Conservation (phyloP, 352 stramenopile species). For the Phytopythium ostracodes region DNA sequence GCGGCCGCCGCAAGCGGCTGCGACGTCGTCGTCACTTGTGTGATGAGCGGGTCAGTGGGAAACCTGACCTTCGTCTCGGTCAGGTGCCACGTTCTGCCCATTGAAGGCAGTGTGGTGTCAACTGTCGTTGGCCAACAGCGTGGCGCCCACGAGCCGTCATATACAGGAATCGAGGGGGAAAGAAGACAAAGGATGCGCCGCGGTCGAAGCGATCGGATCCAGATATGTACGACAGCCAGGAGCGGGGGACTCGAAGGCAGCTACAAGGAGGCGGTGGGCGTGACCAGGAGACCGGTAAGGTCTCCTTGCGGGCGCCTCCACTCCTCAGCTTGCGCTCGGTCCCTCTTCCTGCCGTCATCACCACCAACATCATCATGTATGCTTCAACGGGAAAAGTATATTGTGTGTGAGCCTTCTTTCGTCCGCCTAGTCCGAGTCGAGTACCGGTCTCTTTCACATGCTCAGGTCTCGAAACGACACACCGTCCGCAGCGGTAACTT, state of each 20-base stretch:
- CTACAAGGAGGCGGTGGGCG: neutral
- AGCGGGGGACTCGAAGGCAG: neutral
- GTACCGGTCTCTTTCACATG: neutral
- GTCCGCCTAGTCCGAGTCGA: neutral
- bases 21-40: slow-evolving; percentile 57
- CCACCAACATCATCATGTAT: slow-evolving; percentile 9
- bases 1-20: slow-evolving; percentile 38
- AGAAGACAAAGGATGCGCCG: slow-evolving; percentile 4
- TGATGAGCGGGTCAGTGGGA: slow-evolving; percentile 18
- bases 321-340: neutral
- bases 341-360: neutral
- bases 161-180: neutral
- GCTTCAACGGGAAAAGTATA: slow-evolving; percentile 10
- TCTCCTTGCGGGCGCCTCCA: neutral
- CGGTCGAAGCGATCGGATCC: slow-evolving; percentile 6
- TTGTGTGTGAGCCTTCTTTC: slow-evolving; percentile 2
- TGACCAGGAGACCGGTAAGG: neutral
- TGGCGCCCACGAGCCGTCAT: neutral
- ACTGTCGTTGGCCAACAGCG: neutral
- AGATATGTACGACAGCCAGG: neutral
- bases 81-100: neutral
- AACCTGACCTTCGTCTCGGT: neutral
- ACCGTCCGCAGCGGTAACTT: too few relatives aligned
- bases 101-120: neutral
- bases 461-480: neutral